A percentile compares a stretch with the other conserved stretches of the same genome.
Conservation (phyloP, 768 basidiomycete genomes). For the Tylopilus plumbeoviolaceoides region DNA sequence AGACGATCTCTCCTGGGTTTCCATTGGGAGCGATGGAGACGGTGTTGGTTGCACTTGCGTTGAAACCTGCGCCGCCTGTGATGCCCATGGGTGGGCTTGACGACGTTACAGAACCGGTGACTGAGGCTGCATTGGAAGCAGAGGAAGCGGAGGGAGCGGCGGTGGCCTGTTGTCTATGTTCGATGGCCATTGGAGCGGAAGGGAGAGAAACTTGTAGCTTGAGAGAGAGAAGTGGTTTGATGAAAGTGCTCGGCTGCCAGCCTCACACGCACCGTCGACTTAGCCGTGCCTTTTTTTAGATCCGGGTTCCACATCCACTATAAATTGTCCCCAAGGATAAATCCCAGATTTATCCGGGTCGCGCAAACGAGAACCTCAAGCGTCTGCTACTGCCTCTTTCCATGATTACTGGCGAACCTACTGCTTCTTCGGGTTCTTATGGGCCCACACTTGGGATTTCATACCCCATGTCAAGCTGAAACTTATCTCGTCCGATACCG, state of each 20-base stretch:
- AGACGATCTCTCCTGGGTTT: conserved; percentile 41
- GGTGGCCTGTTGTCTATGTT: conserved; percentile 26
- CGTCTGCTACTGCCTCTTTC: too few species aligned
- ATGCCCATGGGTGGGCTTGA: conserved; percentile 14
- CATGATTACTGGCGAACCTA: too few species aligned
- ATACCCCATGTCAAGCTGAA: too few species aligned
- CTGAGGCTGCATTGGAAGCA: neutral
- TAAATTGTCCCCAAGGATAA: too few species aligned
- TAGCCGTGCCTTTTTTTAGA: conserved; percentile 14
- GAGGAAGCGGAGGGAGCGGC: conserved; percentile 2
- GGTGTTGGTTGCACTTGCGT: conserved; percentile 17
- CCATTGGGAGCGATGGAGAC: conserved; percentile 34
- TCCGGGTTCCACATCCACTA: too few species aligned
- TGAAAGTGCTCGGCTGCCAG: conserved; percentile 2
- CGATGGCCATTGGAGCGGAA: conserved; percentile 9
- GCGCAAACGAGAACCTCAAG: neutral
- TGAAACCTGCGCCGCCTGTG: conserved; percentile 25
- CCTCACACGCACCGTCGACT: conserved; percentile 12
- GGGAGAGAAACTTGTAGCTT: neutral
- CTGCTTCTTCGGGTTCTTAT: too few species aligned
- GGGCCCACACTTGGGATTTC: too few species aligned
- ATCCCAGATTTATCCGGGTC: too few species aligned
- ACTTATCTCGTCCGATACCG: too few species aligned
- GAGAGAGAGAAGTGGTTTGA: neutral
- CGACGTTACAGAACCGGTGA: neutral